Evolutionary conservation across 169 alveolate species (phyloP).

Genomic region (Besnoitia besnoiti): DNA sequence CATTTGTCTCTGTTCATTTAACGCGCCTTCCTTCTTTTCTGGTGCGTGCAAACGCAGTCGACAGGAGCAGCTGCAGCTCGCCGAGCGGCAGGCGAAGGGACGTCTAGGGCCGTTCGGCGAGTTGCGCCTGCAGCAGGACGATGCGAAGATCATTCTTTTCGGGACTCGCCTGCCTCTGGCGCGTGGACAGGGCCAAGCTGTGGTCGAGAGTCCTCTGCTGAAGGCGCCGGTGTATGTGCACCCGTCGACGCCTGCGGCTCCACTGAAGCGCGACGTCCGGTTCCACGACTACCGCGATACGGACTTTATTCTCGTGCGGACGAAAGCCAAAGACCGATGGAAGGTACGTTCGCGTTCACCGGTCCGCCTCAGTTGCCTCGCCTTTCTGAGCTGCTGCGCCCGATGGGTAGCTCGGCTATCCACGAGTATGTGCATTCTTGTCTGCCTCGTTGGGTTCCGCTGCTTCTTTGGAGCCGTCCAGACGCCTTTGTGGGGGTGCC

Average conservation of each 20-base stretch:
- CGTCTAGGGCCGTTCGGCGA: slow-evolving; percentile 68
- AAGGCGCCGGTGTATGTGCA: slow-evolving; percentile 77
- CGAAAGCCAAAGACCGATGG: slow-evolving; percentile 65
- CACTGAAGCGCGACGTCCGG: slow-evolving; percentile 55
- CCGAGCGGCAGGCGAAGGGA: slow-evolving; percentile 56
- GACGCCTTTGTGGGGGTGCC: too few relatives aligned
- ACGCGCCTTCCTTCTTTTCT: neutral
- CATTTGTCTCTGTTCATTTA: neutral
- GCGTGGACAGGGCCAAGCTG: slow-evolving; percentile 68
- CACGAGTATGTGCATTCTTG: too few relatives aligned
- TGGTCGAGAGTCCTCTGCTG: slow-evolving; percentile 74
- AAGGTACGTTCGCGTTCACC: too few relatives aligned
- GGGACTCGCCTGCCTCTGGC: slow-evolving; percentile 22
- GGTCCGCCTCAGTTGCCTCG: too few relatives aligned
- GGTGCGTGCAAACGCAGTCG: neutral
- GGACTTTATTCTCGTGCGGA: slow-evolving; percentile 77
- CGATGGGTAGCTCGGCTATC: too few relatives aligned
- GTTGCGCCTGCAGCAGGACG: slow-evolving; percentile 60
- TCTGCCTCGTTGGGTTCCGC: too few relatives aligned
- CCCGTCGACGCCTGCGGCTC: slow-evolving; percentile 71
- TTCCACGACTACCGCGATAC: slow-evolving; percentile 71
- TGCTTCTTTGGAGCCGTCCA: too few relatives aligned
- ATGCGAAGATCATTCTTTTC: neutral
- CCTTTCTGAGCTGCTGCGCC: too few relatives aligned
- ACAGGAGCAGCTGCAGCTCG: neutral